Base-by-base conservation (phyloP, 1,139 yeast species). In the Pichia sp. region DNA sequence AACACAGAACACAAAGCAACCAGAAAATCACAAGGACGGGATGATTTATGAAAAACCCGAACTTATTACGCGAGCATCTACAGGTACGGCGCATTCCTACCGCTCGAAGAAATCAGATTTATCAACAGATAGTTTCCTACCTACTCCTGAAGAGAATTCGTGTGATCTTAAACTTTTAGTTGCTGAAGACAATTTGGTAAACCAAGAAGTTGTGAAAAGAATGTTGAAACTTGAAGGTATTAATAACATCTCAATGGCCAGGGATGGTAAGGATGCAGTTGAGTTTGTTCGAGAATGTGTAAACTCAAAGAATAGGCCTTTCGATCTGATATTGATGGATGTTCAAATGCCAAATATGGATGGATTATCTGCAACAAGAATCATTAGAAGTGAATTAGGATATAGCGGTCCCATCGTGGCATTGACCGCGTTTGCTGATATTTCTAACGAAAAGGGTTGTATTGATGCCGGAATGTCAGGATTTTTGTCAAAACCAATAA, bases 281-380 rank as follows among this genome's bases (percentile, higher is more conserved):
- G 82, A 81, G 31, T 73, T 76, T 52, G 84, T 88, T 2, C 77
- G 79, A 59, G 77, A 76, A 42, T 70, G 71, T 16, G 47, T 59
- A 10, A 50, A 11, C 8, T 56, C 47, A 1, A 48, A 59, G 10
- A 67, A 66, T 8, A 69, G 67, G n/a, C 63, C 69, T 29, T 90
- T 77, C 68, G 93, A 88, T 64, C 72, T 93, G 53, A 81, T 93
- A 7, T 87, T 93, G 66, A 92, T 93, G 98, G 99, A 93, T 71
- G 90, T 93, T 52, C 97, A 90, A 70, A 93, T 93, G 99, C 99
- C 98, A 2, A 84, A 81, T 62, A 78, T 89, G 61, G 96, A 90
- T 68, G 99, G 99, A 1, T 72, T 92, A 47, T 75, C 82, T 36
- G 96, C 98, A 1, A 89, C 97, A 0, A 80, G 76, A 62, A 75